Percentiles rank a stretch among this genome's conserved stretches.
Conservation (phyloP, 345 rosid species). For the Acer negundo region DNA sequence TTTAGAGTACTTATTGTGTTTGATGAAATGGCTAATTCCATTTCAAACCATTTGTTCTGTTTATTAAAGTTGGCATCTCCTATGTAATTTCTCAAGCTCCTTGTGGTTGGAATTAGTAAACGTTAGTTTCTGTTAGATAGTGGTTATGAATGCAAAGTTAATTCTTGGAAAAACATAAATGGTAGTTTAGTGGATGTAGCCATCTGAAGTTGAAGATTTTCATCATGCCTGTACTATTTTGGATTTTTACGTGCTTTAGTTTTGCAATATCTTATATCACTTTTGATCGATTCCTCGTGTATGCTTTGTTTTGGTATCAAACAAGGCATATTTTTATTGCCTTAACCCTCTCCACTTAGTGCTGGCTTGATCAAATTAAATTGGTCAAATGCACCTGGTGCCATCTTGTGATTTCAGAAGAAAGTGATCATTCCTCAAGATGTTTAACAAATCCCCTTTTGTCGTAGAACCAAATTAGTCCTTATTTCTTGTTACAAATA, state of each 20-base stretch:
- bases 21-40: not conserved
- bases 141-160: not conserved
- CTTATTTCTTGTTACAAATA: not conserved
- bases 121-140: not conserved
- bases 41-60: not conserved
- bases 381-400: not conserved
- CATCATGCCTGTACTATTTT: not conserved
- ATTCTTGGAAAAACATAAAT: not conserved
- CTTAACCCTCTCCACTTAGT: not conserved
- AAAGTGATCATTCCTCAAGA: not conserved
- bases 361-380: slow-evolving; percentile 3
- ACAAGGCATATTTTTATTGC: not conserved
- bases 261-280: not conserved
- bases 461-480: not conserved
- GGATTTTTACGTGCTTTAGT: not conserved
- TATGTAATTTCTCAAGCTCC: not conserved
- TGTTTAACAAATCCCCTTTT: not conserved
- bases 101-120: slow-evolving; percentile 6
- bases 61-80: not conserved
- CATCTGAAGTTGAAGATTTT: not conserved
- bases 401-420: not conserved
- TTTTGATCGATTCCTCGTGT: not conserved
- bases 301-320: too few species aligned
- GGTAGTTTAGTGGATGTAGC: not conserved
- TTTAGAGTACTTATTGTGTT: slow-evolving; percentile 1